phyloP scores from a whole-genome alignment of 164 flowering plant species.

The Annona cherimola region DNA sequence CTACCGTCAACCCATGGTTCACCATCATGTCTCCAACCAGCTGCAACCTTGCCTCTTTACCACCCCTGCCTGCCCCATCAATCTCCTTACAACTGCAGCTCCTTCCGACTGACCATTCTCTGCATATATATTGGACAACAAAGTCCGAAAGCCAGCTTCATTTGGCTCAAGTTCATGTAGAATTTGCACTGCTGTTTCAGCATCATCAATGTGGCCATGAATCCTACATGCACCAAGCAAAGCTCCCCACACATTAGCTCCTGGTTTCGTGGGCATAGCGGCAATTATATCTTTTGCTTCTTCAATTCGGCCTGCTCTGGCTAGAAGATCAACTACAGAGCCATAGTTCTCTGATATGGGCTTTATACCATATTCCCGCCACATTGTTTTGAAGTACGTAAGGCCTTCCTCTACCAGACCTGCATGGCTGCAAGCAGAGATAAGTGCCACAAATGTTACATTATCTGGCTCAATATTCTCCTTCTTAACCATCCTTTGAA shows the following conservation, averaged over 20 bases:
- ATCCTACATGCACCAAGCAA: slow-evolving; percentile 27
- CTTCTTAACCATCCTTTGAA: slow-evolving; percentile 15
- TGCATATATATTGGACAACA: slow-evolving; percentile 23
- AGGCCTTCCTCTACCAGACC: slow-evolving; percentile 27
- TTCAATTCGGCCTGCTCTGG: slow-evolving; percentile 23
- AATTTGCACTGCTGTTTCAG: slow-evolving; percentile 13
- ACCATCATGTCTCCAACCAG: slow-evolving; percentile 22
- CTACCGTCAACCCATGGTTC: slow-evolving; percentile 5
- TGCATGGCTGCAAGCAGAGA: slow-evolving; percentile 28
- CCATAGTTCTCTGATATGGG: slow-evolving; percentile 25
- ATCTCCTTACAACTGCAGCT: slow-evolving; percentile 16
- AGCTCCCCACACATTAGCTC: slow-evolving; percentile 26
- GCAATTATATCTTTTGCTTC: slow-evolving; percentile 22
- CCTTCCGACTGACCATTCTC: slow-evolving; percentile 17
- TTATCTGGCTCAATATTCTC: slow-evolving; percentile 21
- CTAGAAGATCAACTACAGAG: slow-evolving; percentile 26
- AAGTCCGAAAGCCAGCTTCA: slow-evolving; percentile 19
- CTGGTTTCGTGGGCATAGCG: slow-evolving; percentile 19
- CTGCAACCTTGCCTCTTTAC: slow-evolving; percentile 19
- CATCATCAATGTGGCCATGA: slow-evolving; percentile 20
- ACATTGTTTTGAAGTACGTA: slow-evolving; percentile 18
- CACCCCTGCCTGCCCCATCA: slow-evolving; percentile 14
- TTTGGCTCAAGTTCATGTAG: slow-evolving; percentile 16
- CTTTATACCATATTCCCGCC: slow-evolving; percentile 8
- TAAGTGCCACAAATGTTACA: slow-evolving; percentile 25